A percentile compares a stretch with the other conserved stretches of the same genome.
phyloP scores from a whole-genome alignment of 2,329 filamentous ascomycete species.

The Chrysosporium keratinophilum region DNA sequence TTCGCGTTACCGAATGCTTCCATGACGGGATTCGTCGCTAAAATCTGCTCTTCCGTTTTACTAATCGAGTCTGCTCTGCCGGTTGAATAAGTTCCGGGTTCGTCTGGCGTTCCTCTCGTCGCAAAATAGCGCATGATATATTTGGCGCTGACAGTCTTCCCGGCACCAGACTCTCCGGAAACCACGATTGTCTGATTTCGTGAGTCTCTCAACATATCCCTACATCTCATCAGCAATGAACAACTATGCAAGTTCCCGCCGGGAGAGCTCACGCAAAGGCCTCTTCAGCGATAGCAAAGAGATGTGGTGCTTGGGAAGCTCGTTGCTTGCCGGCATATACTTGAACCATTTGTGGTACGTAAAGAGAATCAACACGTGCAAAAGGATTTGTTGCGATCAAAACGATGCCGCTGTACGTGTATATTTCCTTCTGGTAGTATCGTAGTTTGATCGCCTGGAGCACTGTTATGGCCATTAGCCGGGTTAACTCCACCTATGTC shows the following conservation, averaged over 20 bases:
- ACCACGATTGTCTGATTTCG: constrained; percentile 98
- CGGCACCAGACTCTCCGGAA: constrained; percentile 97
- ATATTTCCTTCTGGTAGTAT: constrained; percentile 97
- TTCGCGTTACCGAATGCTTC: constrained; percentile 99
- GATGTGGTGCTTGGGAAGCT: constrained; percentile 90
- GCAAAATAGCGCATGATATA: constrained; percentile 99
- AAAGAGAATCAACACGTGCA: constrained; percentile 91
- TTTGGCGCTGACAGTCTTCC: constrained; percentile 98
- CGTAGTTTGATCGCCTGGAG: constrained; percentile 94
- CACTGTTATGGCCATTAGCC: constrained; percentile 46
- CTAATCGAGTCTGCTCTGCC: constrained; percentile 74
- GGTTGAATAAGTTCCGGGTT: constrained; percentile 66
- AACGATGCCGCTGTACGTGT: constrained; percentile 98
- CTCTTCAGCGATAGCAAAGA: constrained; percentile 98
- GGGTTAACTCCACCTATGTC: background rate
- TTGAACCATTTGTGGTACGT: constrained; percentile 99
- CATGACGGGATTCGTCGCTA: constrained; percentile 98
- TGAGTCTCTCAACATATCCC: constrained; percentile 90
- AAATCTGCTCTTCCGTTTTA: constrained; percentile 95
- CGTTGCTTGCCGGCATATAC: constrained; percentile 96
- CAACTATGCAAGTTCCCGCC: background rate
- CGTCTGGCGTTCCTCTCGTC: constrained; percentile 86
- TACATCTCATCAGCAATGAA: constrained; percentile 28
- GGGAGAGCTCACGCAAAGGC: constrained; percentile 68
- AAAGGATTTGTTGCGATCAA: constrained; percentile 98